phyloP scores from a whole-genome alignment of 192 early-diverging fungal genomes.

The Jimgerdemannia flammicorona region DNA sequence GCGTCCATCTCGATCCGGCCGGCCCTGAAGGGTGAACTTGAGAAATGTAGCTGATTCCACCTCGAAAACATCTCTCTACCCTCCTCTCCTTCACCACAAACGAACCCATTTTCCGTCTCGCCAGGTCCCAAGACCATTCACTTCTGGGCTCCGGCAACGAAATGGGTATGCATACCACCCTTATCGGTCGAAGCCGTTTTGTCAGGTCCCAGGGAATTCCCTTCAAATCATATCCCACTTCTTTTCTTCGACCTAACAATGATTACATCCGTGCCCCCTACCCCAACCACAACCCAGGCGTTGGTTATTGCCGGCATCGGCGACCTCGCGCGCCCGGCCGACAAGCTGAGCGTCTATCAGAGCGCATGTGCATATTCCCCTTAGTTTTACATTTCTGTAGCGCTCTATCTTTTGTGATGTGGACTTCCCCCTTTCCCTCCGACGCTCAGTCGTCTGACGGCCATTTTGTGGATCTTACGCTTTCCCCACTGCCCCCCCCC shows the following conservation, averaged over 20 bases:
- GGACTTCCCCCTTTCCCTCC: not conserved
- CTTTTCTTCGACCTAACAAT: not conserved
- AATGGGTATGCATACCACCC: constrained; percentile 63
- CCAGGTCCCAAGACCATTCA: constrained; percentile 95
- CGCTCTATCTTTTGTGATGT: not conserved
- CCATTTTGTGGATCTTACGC: too few relatives aligned
- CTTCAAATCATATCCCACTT: constrained; percentile 18
- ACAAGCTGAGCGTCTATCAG: constrained; percentile 85
- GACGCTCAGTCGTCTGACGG: too few relatives aligned
- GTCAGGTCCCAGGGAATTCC: too few relatives aligned
- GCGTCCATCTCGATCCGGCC: not conserved
- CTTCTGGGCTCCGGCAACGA: constrained; percentile 96
- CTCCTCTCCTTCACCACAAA: not conserved
- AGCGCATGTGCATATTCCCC: constrained; percentile 48
- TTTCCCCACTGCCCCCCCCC: not conserved
- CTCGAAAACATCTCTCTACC: not conserved
- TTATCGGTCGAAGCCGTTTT: not conserved
- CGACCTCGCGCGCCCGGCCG: constrained; percentile 85
- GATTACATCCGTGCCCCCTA: not conserved
- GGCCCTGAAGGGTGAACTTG: too few relatives aligned
- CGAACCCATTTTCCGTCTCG: not conserved
- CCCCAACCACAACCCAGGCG: constrained; percentile 47
- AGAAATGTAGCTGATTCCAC: not conserved
- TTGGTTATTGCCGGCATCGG: constrained; percentile 91
- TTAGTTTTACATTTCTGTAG: not conserved